Evolutionary conservation across 805 yeast genomes (phyloP).

Genomic region (Priceomyces carsonii): DNA sequence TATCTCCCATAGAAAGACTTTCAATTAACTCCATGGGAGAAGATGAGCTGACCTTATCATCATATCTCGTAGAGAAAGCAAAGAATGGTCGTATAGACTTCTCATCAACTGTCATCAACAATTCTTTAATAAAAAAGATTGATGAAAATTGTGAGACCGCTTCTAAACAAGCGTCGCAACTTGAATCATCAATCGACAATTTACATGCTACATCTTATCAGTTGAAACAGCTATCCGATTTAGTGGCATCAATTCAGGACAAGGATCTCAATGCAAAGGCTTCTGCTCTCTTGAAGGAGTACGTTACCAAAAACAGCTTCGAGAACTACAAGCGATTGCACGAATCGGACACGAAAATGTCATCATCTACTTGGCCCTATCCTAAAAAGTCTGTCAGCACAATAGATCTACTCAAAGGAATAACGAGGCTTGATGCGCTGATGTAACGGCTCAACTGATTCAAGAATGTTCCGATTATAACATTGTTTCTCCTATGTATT

Average conservation of each 20-base stretch:
- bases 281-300: conserved; percentile 20
- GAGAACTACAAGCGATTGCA: conserved; percentile 9
- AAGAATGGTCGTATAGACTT: conserved; percentile 8
- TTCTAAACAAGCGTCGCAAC: conserved; percentile 13
- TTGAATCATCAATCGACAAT: conserved; percentile 37
- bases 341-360: background rate
- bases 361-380: conserved; percentile 17
- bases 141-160: conserved; percentile 11
- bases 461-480: too few relatives aligned
- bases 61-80: conserved; percentile 6
- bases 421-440: conserved; percentile 18
- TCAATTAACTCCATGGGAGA: conserved; percentile 10
- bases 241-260: conserved; percentile 20
- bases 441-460: too few relatives aligned
- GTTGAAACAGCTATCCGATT: conserved; percentile 23
- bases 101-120: conserved; percentile 14
- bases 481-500: background rate
- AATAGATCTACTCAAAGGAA: conserved; percentile 22
- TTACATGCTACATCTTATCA: conserved; percentile 33
- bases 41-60: conserved; percentile 17
- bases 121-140: conserved; percentile 13
- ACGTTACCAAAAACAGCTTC: conserved; percentile 17
- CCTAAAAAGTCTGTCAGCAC: conserved; percentile 16
- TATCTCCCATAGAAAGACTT: conserved; percentile 16
- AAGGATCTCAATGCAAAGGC: conserved; percentile 18